phyloP scores from a whole-genome alignment of 2,329 filamentous ascomycete species.

The Ophiostoma fasciatum region DNA sequence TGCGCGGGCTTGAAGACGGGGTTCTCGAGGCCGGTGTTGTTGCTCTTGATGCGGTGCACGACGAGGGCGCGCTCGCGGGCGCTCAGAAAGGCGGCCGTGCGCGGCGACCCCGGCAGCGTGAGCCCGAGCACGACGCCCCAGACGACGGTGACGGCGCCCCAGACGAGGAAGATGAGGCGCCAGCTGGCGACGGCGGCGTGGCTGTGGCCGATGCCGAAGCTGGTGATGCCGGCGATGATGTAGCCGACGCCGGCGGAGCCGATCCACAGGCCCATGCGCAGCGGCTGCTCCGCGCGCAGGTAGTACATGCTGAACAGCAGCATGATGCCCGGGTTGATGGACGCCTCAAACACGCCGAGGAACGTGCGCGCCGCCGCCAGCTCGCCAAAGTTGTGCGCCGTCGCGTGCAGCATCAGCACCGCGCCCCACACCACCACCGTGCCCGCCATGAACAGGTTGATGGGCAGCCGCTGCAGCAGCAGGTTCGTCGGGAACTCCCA shows the following conservation, averaged over 20 bases:
- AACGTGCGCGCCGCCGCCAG: conserved; percentile 22
- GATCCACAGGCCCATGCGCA: conserved; percentile 7
- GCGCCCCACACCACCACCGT: conserved; percentile 29
- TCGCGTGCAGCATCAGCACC: conserved; percentile 15
- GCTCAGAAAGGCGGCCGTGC: conserved; percentile 19
- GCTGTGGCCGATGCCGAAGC: conserved; percentile 20
- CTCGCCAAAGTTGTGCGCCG: conserved; percentile 18
- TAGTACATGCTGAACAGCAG: conserved; percentile 23
- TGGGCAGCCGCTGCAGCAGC: conserved; percentile 24
- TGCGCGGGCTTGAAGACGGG: conserved; percentile 21
- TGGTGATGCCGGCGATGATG: conserved; percentile 17
- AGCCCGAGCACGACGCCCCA: conserved; percentile 3
- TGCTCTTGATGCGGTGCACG: conserved; percentile 21
- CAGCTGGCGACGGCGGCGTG: conserved; percentile 4
- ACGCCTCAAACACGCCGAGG: conserved; percentile 26
- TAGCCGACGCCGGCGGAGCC: conserved; percentile 9
- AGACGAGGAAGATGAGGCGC: conserved; percentile 4
- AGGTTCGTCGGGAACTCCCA: conserved; percentile 5
- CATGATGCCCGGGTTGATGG: conserved; percentile 20
- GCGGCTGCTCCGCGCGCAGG: conserved; percentile 13
- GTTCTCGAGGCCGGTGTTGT: conserved; percentile 25
- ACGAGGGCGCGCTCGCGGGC: conserved; percentile 22
- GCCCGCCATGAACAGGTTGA: conserved; percentile 24
- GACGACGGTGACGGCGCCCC: conserved; percentile 10
- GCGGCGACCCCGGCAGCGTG: conserved; percentile 22